Percentiles rank a stretch among this genome's conserved stretches.
Conservation (phyloP, 768 basidiomycete genomes). For the Boletus speciosus region DNA sequence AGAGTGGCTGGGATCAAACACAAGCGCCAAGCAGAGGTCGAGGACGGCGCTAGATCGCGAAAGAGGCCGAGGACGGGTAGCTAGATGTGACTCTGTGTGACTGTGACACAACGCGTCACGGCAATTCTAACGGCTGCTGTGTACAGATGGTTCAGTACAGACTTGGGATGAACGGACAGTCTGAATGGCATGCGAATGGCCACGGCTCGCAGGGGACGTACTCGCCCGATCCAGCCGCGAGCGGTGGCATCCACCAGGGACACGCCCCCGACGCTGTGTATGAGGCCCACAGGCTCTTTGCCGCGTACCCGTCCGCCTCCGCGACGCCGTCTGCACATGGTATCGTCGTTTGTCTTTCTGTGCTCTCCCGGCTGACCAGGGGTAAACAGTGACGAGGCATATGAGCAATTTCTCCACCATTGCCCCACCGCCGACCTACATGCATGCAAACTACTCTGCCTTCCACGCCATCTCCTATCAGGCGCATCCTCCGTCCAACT, state of each 20-base stretch:
- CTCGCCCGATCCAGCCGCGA: slow-evolving; percentile 10
- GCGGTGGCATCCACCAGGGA: slow-evolving; percentile 7
- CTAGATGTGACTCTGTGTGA: slow-evolving; percentile 10
- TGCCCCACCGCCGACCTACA: slow-evolving; percentile 59
- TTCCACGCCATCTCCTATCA: slow-evolving; percentile 27
- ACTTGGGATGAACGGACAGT: slow-evolving; percentile 24
- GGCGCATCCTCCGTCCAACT: slow-evolving; percentile 36
- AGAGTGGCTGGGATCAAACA: slow-evolving; percentile 63
- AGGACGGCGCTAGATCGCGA: slow-evolving; percentile 48
- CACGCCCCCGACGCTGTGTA: slow-evolving; percentile 51
- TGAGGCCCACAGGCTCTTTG: slow-evolving; percentile 63
- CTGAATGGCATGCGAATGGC: slow-evolving; percentile 26
- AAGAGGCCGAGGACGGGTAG: slow-evolving; percentile 51
- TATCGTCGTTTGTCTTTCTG: slow-evolving; percentile 25
- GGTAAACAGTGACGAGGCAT: slow-evolving; percentile 60
- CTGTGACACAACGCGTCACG: slow-evolving; percentile 20
- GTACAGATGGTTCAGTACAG: background rate
- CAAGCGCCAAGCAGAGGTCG: slow-evolving; percentile 59
- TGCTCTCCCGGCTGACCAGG: slow-evolving; percentile 17
- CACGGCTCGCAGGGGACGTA: slow-evolving; percentile 13
- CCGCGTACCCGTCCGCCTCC: slow-evolving; percentile 70
- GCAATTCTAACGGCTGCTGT: background rate
- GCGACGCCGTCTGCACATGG: slow-evolving; percentile 77
- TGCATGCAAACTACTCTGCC: slow-evolving; percentile 43
- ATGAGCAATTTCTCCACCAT: slow-evolving; percentile 55